Conservation (phyloP, 192 early-diverging fungal species). For the Coemansia biformis region DNA sequence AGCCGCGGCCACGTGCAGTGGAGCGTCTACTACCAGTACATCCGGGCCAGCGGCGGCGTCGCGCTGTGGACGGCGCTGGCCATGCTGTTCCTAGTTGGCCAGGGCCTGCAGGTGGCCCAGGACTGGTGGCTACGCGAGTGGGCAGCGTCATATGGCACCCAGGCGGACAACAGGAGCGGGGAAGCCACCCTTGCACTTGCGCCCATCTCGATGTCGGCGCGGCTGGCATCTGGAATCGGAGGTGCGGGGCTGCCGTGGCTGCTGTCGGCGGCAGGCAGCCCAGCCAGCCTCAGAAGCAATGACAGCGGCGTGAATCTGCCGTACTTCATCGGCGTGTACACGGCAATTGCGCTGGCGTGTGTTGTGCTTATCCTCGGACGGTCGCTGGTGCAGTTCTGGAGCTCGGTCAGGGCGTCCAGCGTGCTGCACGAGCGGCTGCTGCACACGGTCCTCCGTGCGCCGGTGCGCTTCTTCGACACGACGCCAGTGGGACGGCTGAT, state of each 20-base stretch:
- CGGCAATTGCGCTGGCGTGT: conserved; percentile 28
- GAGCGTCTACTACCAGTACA: conserved; percentile 72
- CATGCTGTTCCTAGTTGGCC: conserved; percentile 20
- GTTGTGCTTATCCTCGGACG: conserved; percentile 23
- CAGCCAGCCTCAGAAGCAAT: neutral
- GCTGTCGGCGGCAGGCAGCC: neutral
- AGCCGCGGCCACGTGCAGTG: conserved; percentile 71
- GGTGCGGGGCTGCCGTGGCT: neutral
- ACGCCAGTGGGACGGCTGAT: conserved; percentile 80
- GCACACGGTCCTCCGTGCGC: conserved; percentile 58
- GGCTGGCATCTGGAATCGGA: too few species aligned
- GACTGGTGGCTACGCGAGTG: conserved; percentile 52
- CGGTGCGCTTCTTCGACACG: conserved; percentile 83
- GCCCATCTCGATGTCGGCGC: too few species aligned
- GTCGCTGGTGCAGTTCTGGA: conserved; percentile 44
- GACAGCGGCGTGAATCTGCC: conserved; percentile 6
- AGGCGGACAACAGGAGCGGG: too few species aligned
- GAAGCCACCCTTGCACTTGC: too few species aligned
- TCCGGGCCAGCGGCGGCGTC: conserved; percentile 61
- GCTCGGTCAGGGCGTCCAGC: conserved; percentile 35
- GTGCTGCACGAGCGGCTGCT: conserved; percentile 33
- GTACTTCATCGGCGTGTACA: conserved; percentile 37
- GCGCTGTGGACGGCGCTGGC: conserved; percentile 57
- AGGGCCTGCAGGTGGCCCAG: conserved; percentile 34
- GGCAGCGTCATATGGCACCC: conserved; percentile 40